These are phyloP conservation scores for Alternaria sp. DNA, from an alignment of 2,329 filamentous ascomycete genomes.

Conservation along the genomic window DNA sequence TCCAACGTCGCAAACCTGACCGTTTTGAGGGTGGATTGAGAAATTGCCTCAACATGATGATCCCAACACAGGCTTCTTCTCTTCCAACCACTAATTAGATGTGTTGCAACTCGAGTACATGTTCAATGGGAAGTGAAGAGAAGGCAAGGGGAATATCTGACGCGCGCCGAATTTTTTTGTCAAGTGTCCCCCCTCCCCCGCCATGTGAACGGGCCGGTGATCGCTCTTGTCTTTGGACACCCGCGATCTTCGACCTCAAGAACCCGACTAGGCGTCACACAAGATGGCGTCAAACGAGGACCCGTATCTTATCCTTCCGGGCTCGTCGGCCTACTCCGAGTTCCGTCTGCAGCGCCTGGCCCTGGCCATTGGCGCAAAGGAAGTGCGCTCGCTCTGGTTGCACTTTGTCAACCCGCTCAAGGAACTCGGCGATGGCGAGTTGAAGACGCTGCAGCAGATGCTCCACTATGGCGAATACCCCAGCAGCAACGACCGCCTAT, in stretches of 20 bases:
- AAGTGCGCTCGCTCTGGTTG: constrained; percentile 61
- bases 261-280: constrained; percentile 24
- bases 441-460: constrained; percentile 65
- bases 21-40: too few relatives aligned
- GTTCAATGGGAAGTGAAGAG: too few relatives aligned
- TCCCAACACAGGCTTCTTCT: too few relatives aligned
- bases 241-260: constrained; percentile 18
- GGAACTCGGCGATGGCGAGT: constrained; percentile 55
- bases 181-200: constrained; percentile 19
- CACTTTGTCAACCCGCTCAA: constrained; percentile 59
- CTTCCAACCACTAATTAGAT: too few relatives aligned
- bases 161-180: constrained; percentile 29
- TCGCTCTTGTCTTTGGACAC: constrained; percentile 31
- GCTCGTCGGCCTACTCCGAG: constrained; percentile 64
- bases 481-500: constrained; percentile 56
- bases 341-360: constrained; percentile 59
- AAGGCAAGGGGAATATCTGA: background rate
- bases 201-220: constrained; percentile 19
- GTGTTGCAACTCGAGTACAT: too few relatives aligned
- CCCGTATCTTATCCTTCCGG: constrained; percentile 58
- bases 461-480: constrained; percentile 67
- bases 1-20: too few relatives aligned
- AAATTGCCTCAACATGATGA: too few relatives aligned
- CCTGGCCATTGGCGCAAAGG: constrained; percentile 56
- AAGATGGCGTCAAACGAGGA: constrained; percentile 46